phyloP scores from a whole-genome alignment of 1,284 basidiomycete species.

The Chondrostereum purpureum region DNA sequence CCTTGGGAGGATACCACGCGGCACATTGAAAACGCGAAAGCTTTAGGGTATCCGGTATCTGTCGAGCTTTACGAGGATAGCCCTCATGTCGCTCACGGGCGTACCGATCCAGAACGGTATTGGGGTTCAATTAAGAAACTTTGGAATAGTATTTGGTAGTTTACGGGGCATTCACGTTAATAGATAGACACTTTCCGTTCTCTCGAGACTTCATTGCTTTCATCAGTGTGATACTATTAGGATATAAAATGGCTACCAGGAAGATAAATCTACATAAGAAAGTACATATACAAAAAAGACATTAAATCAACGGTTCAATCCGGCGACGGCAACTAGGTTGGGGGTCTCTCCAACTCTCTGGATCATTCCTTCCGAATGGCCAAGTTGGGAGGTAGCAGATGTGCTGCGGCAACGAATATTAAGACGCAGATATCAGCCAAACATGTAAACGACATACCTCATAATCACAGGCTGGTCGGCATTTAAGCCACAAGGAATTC shows the following conservation, averaged over 20 bases:
- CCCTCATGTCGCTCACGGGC: conserved; percentile 50
- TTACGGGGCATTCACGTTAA: no score
- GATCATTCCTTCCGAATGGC: conserved; percentile 1
- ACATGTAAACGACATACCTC: conserved; percentile 20
- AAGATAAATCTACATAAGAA: no score
- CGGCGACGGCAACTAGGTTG: conserved; percentile 7
- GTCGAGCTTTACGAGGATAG: conserved; percentile 39
- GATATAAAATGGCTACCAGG: no score
- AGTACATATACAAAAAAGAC: not conserved
- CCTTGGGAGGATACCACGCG: conserved; percentile 32
- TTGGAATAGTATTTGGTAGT: no score
- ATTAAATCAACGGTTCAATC: conserved; percentile 4
- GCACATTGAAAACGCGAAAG: conserved; percentile 32
- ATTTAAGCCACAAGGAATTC: conserved; percentile 32
- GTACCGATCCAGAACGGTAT: conserved; percentile 40
- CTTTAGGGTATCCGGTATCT: conserved; percentile 30
- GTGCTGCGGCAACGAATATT: not conserved
- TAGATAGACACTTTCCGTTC: no score
- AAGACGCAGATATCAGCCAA: not conserved
- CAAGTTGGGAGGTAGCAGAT: conserved; percentile 7
- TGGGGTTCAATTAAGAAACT: conserved; percentile 34
- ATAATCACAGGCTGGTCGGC: conserved; percentile 26
- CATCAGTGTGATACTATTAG: no score
- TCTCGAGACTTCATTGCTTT: no score
- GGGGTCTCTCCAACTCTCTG: conserved; percentile 7